Base-by-base conservation (phyloP, 2,329 filamentous ascomycete species). In the Macrophomina pseudophaseolina region DNA sequence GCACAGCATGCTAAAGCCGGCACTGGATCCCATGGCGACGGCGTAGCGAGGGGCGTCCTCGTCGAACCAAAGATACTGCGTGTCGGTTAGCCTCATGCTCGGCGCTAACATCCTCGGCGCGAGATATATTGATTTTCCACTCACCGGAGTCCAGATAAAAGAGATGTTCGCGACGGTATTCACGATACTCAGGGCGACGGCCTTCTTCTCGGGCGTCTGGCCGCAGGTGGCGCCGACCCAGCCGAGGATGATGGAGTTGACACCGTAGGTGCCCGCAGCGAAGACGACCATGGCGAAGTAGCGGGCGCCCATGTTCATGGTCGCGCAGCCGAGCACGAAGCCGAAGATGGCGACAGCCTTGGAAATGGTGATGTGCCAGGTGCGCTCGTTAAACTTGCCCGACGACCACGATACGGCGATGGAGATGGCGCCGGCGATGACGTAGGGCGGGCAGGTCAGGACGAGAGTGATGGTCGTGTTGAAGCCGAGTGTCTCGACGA, bases 121-220 rank as follows among this genome's bases (percentile, higher is more conserved):
- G 23, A 23, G 23, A 23, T 2, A 5, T 49, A 2, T 18, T 18
- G 28, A 38, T 38, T 49, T 49, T 44, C 11, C 5, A n/a, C 28
- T 23, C 18, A 49, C 65, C 63, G 40, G 49, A 11, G 72, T 74
- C 60, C 73, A 82, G 48, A 82, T 81, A 59, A 78, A 76, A 44
- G 74, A 73, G 28, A 76, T 72, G 62, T 80, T 82, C 0, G 76
- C 77, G 5, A 78, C 72, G 1, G 79, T 75, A 60, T 82, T 82
- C n/a, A 80, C 79, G 54, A 81, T 78, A 0, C 79, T 78, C 18
- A 81, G 71, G 4, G 75, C 72, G 3, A 79, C 79, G 18, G 80
- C 80, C 58, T 80, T 80, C 71, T 82, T 83, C 68, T 81, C 80
- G 4, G 76, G 71, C 0, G 80, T 81, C 54, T 81, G 78, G 2